A percentile compares a stretch with the other conserved stretches of the same genome.
These are phyloP conservation scores for Microsporum ferrugineum DNA, from an alignment of 2,329 filamentous ascomycete species.

Conservation along the genomic window DNA sequence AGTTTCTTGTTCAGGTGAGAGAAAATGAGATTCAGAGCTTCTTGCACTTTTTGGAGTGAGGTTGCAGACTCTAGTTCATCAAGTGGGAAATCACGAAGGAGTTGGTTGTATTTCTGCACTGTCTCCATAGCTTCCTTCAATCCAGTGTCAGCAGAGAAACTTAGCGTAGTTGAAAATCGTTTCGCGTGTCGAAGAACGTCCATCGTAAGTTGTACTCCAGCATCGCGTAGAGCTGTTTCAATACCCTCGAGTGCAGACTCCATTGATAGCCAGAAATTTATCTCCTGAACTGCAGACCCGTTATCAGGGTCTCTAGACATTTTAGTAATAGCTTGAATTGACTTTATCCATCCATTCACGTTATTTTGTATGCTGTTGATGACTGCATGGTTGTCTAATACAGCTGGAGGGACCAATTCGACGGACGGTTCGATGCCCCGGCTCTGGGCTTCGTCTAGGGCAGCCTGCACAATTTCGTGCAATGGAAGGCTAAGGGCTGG, in stretches of 20 bases:
- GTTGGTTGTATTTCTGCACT: slow-evolving; percentile 96
- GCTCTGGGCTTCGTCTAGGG: slow-evolving; percentile 63
- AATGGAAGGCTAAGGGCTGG: slow-evolving; percentile 79
- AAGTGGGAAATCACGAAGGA: slow-evolving; percentile 95
- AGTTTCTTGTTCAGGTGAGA: slow-evolving; percentile 95
- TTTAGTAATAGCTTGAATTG: slow-evolving; percentile 91
- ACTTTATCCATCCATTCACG: slow-evolving; percentile 97
- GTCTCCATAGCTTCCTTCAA: slow-evolving; percentile 91
- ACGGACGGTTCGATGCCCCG: slow-evolving; percentile 59
- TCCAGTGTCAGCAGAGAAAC: slow-evolving; percentile 90
- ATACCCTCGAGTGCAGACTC: slow-evolving; percentile 87
- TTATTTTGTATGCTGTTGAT: slow-evolving; percentile 87
- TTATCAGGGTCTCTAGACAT: slow-evolving; percentile 72
- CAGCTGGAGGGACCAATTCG: slow-evolving; percentile 61
- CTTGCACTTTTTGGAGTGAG: slow-evolving; percentile 74
- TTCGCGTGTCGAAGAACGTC: slow-evolving; percentile 95
- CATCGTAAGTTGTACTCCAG: slow-evolving; percentile 80
- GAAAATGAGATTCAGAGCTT: slow-evolving; percentile 83
- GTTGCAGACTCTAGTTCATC: slow-evolving; percentile 91
- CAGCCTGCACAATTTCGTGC: slow-evolving; percentile 76
- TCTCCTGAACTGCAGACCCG: slow-evolving; percentile 84
- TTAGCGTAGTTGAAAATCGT: slow-evolving; percentile 93
- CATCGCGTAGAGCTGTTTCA: slow-evolving; percentile 73
- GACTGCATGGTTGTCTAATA: slow-evolving; percentile 82
- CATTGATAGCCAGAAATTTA: slow-evolving; percentile 98